Base-by-base conservation (phyloP, 1,284 basidiomycete species). In the Gomphus bonarii region DNA sequence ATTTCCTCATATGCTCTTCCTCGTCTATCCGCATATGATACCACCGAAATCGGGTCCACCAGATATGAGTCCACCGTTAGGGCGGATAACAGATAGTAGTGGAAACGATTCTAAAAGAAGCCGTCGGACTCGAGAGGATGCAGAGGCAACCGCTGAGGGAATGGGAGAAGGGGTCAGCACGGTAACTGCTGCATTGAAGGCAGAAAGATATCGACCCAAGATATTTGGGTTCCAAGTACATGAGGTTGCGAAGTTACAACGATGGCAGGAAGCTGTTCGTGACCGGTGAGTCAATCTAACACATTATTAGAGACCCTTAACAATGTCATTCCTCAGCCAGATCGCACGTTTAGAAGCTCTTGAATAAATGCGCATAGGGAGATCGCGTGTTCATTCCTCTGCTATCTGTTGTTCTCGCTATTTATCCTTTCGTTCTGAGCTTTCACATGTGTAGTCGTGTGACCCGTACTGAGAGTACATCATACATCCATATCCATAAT, bases 221-320 rank as follows among this genome's bases (percentile, higher is more conserved):
- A 94, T 97, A 59, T 97, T 97, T 70, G 94, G 94, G 0, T 97
- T 97, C 78, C 89, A 91, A 70, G 77, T 95, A 36, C 82, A 95
- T 67, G 94, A 97, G 74, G 84, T 84, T 63, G 92, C 94, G n/a
- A 92, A 88, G 70, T 71, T 95, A 63, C 86, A 91, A 67, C 75
- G 93, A 66, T 97, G 95, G 94, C 90, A 95, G 69, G 89, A 91
- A 70, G 91, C 89, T 8, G 79, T 86, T 33, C 74, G 93, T 59
- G 91, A 95, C 70, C 79, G 80, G 90, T 87, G 63, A 65, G 82
- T 43, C 7, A 36, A 33, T 30, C 11, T 48, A 20, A 16, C 38
- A 12, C 11, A 42, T 10, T 22, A 11, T 20, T 40, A 25, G 31
- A 33, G 8, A 50, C 43, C 18, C 43, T 16, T 43, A 12, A 3